Conservation (phyloP, 2,329 filamentous ascomycete genomes). For the Chrysoporthe deuterocubensis region DNA sequence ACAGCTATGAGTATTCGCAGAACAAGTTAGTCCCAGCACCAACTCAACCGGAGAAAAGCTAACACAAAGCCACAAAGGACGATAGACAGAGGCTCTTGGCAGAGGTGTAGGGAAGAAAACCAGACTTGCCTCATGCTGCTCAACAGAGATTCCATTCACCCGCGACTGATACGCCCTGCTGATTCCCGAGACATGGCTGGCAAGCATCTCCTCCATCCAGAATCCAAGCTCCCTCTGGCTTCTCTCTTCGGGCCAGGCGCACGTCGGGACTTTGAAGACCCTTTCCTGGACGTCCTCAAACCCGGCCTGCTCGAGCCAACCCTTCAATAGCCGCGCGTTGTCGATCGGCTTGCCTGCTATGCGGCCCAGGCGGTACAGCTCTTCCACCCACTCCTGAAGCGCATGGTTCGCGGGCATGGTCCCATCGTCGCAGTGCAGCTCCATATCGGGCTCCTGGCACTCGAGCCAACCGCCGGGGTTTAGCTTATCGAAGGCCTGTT, state of each 20-base stretch:
- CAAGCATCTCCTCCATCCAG: slow-evolving; percentile 33
- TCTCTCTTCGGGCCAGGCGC: slow-evolving; percentile 55
- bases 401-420: slow-evolving; percentile 45
- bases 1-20: slow-evolving; percentile 21
- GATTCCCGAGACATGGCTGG: slow-evolving; percentile 4
- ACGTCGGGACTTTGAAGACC: slow-evolving; percentile 58
- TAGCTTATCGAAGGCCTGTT: slow-evolving; percentile 53
- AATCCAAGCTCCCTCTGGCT: slow-evolving; percentile 48
- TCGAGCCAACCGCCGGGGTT: slow-evolving; percentile 60
- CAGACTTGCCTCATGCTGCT: slow-evolving; percentile 28
- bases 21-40: neutral
- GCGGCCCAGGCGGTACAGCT: slow-evolving; percentile 45
- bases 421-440: slow-evolving; percentile 49
- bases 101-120: neutral
- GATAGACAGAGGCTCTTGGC: neutral
- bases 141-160: slow-evolving; percentile 15
- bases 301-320: slow-evolving; percentile 51
- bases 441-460: slow-evolving; percentile 52
- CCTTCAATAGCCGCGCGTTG: slow-evolving; percentile 40
- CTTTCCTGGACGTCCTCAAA: slow-evolving; percentile 59
- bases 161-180: slow-evolving; percentile 23
- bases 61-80: neutral
- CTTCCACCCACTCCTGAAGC: slow-evolving; percentile 45
- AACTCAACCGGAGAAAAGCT: neutral
- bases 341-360: slow-evolving; percentile 44